Conservation (phyloP, 192 early-diverging fungal species). For the Glomus cerebriforme region DNA sequence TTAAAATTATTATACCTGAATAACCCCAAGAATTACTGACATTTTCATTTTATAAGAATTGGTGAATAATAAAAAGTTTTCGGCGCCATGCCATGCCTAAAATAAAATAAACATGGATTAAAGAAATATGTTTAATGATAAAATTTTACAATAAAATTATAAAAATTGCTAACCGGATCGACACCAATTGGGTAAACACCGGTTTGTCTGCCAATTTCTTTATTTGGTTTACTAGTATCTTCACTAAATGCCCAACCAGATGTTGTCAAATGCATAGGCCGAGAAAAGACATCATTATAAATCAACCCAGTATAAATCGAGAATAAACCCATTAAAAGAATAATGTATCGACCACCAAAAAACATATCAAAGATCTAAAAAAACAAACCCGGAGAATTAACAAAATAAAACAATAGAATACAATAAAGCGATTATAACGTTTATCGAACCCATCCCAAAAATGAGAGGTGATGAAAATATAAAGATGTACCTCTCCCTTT, state of each 20-base stretch:
- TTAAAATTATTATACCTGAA: conserved; percentile 61
- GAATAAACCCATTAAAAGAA: conserved; percentile 96
- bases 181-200: conserved; percentile 80
- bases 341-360: conserved; percentile 95
- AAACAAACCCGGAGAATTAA: too few species aligned
- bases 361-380: conserved; percentile 80
- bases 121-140: background rate
- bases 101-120: background rate
- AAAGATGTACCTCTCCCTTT: conserved; percentile 67
- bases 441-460: too few species aligned
- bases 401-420: too few species aligned
- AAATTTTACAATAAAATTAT: background rate
- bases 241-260: conserved; percentile 62
- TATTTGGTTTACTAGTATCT: conserved; percentile 61
- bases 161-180: conserved; percentile 72
- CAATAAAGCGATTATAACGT: too few species aligned
- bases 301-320: conserved; percentile 96
- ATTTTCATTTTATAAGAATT: conserved; percentile 99
- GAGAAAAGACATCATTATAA: conserved; percentile 98
- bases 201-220: conserved; percentile 64
- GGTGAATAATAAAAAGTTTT: conserved; percentile 92
- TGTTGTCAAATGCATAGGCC: conserved; percentile 68
- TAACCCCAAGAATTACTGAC: conserved; percentile 93
- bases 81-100: conserved; percentile 87
- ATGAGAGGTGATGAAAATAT: background rate